These are phyloP conservation scores for Nyssa sinensis DNA, from an alignment of 148 eudicot species.

Conservation along the genomic window DNA sequence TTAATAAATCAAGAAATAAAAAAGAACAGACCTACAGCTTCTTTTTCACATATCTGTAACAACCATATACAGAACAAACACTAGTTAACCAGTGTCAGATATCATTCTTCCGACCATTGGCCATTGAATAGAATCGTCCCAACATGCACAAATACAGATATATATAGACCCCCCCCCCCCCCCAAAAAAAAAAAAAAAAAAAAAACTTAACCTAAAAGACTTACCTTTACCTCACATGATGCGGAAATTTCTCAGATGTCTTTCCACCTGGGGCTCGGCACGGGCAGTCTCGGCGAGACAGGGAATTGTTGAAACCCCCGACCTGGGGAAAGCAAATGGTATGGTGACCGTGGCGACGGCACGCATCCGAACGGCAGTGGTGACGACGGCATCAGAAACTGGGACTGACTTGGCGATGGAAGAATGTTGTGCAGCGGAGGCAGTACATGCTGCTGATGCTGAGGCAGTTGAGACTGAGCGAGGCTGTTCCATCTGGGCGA, in stretches of 20 bases:
- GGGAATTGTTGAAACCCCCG: conserved; percentile 61
- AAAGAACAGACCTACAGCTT: background rate
- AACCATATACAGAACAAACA: conserved; percentile 8
- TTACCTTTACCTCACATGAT: background rate
- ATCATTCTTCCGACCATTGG: conserved; percentile 2
- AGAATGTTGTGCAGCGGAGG: background rate
- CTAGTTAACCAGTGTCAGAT: conserved; percentile 1
- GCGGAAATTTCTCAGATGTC: background rate
- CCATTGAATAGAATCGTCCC: conserved; percentile 10
- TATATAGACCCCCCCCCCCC: background rate
- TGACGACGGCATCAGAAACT: conserved; percentile 33
- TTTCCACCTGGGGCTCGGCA: conserved; percentile 74
- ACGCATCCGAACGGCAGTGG: conserved; percentile 64
- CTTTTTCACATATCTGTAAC: background rate
- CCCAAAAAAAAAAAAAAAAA: too few species aligned
- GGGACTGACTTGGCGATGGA: background rate
- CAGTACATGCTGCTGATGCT: conserved; percentile 12
- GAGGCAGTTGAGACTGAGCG: conserved; percentile 2
- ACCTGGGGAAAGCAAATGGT: conserved; percentile 43
- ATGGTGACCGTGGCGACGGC: conserved; percentile 66
- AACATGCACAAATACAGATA: background rate
- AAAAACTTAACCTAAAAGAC: background rate
- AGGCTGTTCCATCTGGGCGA: conserved; percentile 3
- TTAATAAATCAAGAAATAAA: conserved; percentile 1
- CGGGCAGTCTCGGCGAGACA: conserved; percentile 55